Conservation (phyloP, 2,329 filamentous ascomycete genomes). For the Lecanosticta acicola region DNA sequence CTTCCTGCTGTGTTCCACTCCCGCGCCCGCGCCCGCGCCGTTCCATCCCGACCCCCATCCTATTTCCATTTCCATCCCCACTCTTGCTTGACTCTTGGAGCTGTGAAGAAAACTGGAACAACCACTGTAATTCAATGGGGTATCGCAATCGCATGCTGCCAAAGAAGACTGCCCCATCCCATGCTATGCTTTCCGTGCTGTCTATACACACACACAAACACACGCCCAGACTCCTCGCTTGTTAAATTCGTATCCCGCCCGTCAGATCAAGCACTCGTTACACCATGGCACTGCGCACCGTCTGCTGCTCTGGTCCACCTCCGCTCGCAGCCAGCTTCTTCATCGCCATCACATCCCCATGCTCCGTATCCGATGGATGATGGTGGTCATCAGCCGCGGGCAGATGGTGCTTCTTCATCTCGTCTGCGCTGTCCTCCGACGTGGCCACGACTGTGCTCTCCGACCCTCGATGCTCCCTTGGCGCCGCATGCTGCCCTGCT, state of each 20-base stretch:
- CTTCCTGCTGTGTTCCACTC: too few species aligned
- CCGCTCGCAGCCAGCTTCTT: not conserved
- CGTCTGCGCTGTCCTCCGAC: not conserved
- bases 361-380: too few species aligned
- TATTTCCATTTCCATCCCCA: not conserved
- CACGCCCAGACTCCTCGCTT: too few species aligned
- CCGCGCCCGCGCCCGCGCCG: too few species aligned
- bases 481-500: not conserved
- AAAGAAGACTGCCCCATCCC: too few species aligned
- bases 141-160: too few species aligned
- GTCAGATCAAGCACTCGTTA: conserved; percentile 8
- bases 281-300: too few species aligned
- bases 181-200: too few species aligned
- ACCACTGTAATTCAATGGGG: not conserved
- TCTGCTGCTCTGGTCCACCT: too few species aligned
- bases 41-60: not conserved
- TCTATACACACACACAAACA: too few species aligned
- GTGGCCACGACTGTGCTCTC: not conserved
- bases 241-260: too few species aligned
- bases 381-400: too few species aligned
- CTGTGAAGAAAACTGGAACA: not conserved
- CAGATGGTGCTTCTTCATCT: not conserved
- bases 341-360: not conserved
- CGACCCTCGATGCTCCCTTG: not conserved
- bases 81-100: not conserved